These are phyloP conservation scores for Calonectria pauciramosa DNA, from an alignment of 2,329 filamentous ascomycete genomes.

Conservation along the genomic window DNA sequence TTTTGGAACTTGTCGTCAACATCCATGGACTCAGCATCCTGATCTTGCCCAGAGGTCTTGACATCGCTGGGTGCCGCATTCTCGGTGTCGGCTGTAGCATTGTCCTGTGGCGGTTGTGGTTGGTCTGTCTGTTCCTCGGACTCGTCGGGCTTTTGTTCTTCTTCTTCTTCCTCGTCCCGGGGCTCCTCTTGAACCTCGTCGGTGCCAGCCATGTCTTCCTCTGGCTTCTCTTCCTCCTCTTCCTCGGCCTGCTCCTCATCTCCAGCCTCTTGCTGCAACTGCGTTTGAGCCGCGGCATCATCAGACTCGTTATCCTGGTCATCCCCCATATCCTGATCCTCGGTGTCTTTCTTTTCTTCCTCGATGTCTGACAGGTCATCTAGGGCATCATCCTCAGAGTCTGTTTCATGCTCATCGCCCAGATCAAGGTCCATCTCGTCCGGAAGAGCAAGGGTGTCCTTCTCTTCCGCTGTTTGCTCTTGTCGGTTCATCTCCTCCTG, in stretches of 20 bases:
- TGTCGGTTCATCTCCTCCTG: constrained; percentile 71
- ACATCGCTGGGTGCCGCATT: constrained; percentile 74
- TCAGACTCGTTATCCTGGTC: constrained; percentile 53
- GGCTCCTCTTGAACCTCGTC: constrained; percentile 64
- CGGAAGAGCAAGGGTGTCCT: constrained; percentile 85
- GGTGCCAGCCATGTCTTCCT: constrained; percentile 54
- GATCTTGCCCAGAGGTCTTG: constrained; percentile 74
- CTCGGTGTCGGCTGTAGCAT: constrained; percentile 69
- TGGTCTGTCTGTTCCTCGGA: constrained; percentile 63
- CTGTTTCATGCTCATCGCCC: constrained; percentile 76
- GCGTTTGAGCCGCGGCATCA: constrained; percentile 54
- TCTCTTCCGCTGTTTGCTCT: constrained; percentile 84
- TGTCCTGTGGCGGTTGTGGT: constrained; percentile 57
- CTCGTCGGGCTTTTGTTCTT: constrained; percentile 63
- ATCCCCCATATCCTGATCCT: constrained; percentile 56
- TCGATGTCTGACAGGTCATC: constrained; percentile 70
- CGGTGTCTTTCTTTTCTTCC: constrained; percentile 56
- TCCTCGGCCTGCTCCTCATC: constrained; percentile 67
- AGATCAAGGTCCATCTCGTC: constrained; percentile 91
- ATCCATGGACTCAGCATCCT: constrained; percentile 74
- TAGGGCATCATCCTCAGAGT: constrained; percentile 68
- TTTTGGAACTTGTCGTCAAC: constrained; percentile 71
- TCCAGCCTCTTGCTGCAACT: constrained; percentile 53
- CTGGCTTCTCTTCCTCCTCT: constrained; percentile 65
- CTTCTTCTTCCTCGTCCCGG: constrained; percentile 60